These are phyloP conservation scores for Aspergillus jensenii DNA, from an alignment of 2,329 filamentous ascomycete genomes.

Conservation along the genomic window DNA sequence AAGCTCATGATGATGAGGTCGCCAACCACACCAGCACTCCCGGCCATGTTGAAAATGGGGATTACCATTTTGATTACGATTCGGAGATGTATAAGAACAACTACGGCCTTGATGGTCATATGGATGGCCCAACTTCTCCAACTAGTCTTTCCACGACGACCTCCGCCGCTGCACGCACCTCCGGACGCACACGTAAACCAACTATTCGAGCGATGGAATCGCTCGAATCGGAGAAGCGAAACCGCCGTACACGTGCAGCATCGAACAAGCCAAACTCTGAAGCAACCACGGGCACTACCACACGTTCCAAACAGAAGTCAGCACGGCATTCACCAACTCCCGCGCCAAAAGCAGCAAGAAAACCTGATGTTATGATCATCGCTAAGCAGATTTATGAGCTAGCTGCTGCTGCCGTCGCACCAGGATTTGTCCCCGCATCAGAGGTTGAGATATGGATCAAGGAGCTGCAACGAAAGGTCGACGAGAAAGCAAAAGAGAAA, in stretches of 20 bases:
- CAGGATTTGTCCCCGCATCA: slow-evolving; percentile 10
- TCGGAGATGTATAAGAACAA: slow-evolving; percentile 22
- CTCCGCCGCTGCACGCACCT: slow-evolving; percentile 17
- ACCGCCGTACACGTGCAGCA: slow-evolving; percentile 14
- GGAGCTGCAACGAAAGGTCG: slow-evolving; percentile 15
- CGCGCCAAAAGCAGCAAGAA: neutral
- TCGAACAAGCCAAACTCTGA: slow-evolving; percentile 12
- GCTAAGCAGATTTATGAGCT: slow-evolving; percentile 18
- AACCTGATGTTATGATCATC: slow-evolving; percentile 7
- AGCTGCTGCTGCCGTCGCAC: slow-evolving; percentile 16
- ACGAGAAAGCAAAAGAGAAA: slow-evolving; percentile 3
- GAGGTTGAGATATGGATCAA: slow-evolving; percentile 17
- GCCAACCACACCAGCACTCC: slow-evolving; percentile 12
- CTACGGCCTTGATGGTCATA: slow-evolving; percentile 21
- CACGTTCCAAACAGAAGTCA: neutral
- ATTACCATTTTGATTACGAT: slow-evolving; percentile 22
- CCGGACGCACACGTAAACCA: slow-evolving; percentile 21
- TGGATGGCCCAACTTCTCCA: slow-evolving; percentile 20
- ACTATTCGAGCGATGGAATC: slow-evolving; percentile 23
- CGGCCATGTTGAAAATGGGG: slow-evolving; percentile 13
- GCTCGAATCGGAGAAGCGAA: slow-evolving; percentile 16
- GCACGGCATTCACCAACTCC: neutral
- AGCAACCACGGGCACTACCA: neutral
- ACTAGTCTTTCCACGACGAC: slow-evolving; percentile 19
- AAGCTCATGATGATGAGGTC: slow-evolving; percentile 7